phyloP scores from a whole-genome alignment of 1,284 basidiomycete genomes.

The Entoloma clypeatum region DNA sequence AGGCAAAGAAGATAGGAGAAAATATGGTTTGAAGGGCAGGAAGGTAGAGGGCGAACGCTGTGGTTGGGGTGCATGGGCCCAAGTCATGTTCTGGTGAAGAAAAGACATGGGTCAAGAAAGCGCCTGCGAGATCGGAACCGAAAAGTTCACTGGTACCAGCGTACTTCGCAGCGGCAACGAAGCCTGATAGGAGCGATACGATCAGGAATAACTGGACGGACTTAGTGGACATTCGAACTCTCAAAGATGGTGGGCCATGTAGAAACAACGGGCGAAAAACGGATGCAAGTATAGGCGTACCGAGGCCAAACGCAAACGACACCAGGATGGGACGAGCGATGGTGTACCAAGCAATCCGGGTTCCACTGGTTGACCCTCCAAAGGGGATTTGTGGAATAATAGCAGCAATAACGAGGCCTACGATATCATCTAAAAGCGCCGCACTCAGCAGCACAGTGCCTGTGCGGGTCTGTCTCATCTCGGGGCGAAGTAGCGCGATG shows the following conservation, averaged over 20 bases:
- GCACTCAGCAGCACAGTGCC: constrained; percentile 36
- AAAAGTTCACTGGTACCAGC: constrained; percentile 39
- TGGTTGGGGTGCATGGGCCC: constrained; percentile 15
- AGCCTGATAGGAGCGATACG: constrained; percentile 26
- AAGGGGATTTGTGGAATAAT: constrained; percentile 32
- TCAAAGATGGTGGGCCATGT: constrained; percentile 3
- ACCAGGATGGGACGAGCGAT: constrained; percentile 36
- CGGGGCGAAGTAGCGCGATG: constrained; percentile 32
- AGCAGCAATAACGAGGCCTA: constrained; percentile 36
- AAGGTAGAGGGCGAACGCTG: constrained; percentile 25
- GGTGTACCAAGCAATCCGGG: constrained; percentile 26
- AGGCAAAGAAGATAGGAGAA: constrained; percentile 37
- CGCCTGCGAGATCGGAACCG: constrained; percentile 36
- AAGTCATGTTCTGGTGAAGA: not conserved
- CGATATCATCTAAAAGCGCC: constrained; percentile 37
- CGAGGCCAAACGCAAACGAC: constrained; percentile 33
- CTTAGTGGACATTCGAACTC: constrained; percentile 8
- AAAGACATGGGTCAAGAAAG: constrained; percentile 29
- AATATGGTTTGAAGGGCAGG: constrained; percentile 29
- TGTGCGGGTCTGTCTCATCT: constrained; percentile 28
- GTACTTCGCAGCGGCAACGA: constrained; percentile 33
- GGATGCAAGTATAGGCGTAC: constrained; percentile 25
- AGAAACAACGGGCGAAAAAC: constrained; percentile 3
- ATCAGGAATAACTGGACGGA: constrained; percentile 27
- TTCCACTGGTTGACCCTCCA: constrained; percentile 10